Conservation (phyloP, 768 basidiomycete species). For the Suillus weaverae region DNA sequence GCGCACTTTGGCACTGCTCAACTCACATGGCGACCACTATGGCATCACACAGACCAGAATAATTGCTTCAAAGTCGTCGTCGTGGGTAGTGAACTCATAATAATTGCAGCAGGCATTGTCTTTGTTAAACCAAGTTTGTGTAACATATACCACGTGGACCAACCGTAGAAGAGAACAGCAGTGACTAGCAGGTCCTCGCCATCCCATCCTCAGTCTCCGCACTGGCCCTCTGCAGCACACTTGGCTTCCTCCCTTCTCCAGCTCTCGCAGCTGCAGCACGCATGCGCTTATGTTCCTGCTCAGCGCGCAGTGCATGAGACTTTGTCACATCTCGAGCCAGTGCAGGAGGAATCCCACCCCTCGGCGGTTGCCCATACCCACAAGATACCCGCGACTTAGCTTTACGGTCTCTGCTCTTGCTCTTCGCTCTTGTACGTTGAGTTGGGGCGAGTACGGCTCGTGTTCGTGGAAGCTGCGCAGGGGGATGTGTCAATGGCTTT, state of each 20-base stretch:
- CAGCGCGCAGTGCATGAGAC: slow-evolving; percentile 23
- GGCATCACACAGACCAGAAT: background rate
- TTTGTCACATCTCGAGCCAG: slow-evolving; percentile 33
- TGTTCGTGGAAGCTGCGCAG: slow-evolving; percentile 4
- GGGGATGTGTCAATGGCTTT: background rate
- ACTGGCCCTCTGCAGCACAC: slow-evolving; percentile 22
- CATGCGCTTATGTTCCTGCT: slow-evolving; percentile 25
- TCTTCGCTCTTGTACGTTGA: slow-evolving; percentile 1
- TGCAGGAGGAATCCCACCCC: slow-evolving; percentile 32
- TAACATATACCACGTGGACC: background rate
- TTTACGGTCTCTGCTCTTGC: background rate
- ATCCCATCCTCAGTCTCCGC: background rate
- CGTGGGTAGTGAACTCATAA: background rate
- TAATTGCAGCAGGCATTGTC: background rate
- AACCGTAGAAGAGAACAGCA: background rate
- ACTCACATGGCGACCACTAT: background rate
- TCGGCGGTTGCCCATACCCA: slow-evolving; percentile 21
- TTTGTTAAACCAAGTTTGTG: background rate
- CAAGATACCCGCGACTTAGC: slow-evolving; percentile 3
- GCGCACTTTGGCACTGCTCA: slow-evolving; percentile 21
- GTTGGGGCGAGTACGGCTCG: slow-evolving; percentile 8
- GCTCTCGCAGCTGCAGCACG: slow-evolving; percentile 13
- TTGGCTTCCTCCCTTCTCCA: slow-evolving; percentile 22
- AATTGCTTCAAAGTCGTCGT: background rate
- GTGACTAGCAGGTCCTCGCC: background rate